Percentiles rank a stretch among this genome's conserved stretches.
These are phyloP conservation scores for Diplocarpon mali DNA, from an alignment of 2,329 filamentous ascomycete species.

Conservation along the genomic window DNA sequence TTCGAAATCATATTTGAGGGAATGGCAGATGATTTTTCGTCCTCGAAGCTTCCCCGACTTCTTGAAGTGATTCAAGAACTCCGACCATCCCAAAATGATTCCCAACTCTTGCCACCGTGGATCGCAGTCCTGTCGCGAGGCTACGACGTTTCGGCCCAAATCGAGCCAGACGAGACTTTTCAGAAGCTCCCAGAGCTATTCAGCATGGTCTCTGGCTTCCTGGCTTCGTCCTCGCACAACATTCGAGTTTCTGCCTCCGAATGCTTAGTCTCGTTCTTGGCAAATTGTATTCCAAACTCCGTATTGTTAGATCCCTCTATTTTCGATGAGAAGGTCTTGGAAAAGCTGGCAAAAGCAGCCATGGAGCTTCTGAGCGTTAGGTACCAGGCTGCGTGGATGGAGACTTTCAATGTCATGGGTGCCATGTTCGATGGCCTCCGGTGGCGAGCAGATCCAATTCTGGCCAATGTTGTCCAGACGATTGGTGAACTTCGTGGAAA, in stretches of 20 bases:
- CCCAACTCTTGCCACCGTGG: slow-evolving; percentile 90
- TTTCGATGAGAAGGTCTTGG: slow-evolving; percentile 81
- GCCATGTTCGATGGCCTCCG: slow-evolving; percentile 79
- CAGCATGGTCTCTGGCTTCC: slow-evolving; percentile 64
- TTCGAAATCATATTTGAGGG: slow-evolving; percentile 95
- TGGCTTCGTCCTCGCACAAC: slow-evolving; percentile 81
- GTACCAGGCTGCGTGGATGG: slow-evolving; percentile 88
- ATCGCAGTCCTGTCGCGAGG: slow-evolving; percentile 89
- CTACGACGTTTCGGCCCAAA: slow-evolving; percentile 84
- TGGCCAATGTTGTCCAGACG: slow-evolving; percentile 63
- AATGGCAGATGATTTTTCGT: slow-evolving; percentile 80
- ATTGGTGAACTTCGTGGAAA: slow-evolving; percentile 82
- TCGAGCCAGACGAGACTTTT: slow-evolving; percentile 85
- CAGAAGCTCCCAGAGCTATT: slow-evolving; percentile 81
- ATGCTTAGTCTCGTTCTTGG: slow-evolving; percentile 85
- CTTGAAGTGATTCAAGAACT: slow-evolving; percentile 88
- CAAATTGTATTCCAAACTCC: slow-evolving; percentile 74
- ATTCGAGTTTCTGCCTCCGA: slow-evolving; percentile 92
- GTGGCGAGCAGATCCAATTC: slow-evolving; percentile 73
- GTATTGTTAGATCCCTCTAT: slow-evolving; percentile 82
- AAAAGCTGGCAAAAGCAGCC: slow-evolving; percentile 65
- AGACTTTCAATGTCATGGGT: slow-evolving; percentile 81
- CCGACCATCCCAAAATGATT: slow-evolving; percentile 85
- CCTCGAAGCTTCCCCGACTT: slow-evolving; percentile 77
- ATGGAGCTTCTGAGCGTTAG: slow-evolving; percentile 74